A percentile compares a stretch with the other conserved stretches of the same genome.
Conservation (phyloP, 2,329 filamentous ascomycete genomes). For the Ophiostoma quercus region DNA sequence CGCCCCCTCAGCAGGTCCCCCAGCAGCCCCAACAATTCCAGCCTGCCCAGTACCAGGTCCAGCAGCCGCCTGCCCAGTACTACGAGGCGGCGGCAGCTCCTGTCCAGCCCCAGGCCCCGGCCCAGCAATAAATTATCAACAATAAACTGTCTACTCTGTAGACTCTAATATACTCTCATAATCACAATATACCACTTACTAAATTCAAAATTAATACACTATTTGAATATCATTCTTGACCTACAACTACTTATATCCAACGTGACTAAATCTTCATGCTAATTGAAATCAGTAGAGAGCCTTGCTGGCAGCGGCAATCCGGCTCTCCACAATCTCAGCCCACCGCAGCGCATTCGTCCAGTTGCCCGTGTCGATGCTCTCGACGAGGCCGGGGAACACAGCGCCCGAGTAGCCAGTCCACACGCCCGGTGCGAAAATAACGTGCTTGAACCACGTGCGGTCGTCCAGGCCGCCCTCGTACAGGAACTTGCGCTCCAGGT, state of each 20-base stretch:
- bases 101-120: not conserved
- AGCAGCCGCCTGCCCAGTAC: not conserved
- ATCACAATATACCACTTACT: not conserved
- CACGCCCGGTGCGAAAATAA: conserved; percentile 56
- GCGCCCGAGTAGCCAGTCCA: conserved; percentile 84
- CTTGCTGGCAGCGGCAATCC: conserved; percentile 44
- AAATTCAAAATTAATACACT: not conserved
- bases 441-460: conserved; percentile 78
- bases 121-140: not conserved
- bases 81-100: not conserved
- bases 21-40: not conserved
- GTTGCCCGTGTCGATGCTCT: conserved; percentile 57
- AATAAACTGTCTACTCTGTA: not conserved
- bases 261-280: not conserved
- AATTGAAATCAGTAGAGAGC: conserved; percentile 30
- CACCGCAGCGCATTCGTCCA: conserved; percentile 55
- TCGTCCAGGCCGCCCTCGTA: conserved; percentile 71
- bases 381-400: conserved; percentile 59
- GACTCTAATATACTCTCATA: not conserved
- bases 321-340: conserved; percentile 53
- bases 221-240: not conserved
- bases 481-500: conserved; percentile 74
- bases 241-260: not conserved
- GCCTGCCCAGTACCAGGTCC: not conserved
- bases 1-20: conserved; percentile 24